phyloP scores from a whole-genome alignment of 1,284 basidiomycete species.

The Sporisorium sorghi region DNA sequence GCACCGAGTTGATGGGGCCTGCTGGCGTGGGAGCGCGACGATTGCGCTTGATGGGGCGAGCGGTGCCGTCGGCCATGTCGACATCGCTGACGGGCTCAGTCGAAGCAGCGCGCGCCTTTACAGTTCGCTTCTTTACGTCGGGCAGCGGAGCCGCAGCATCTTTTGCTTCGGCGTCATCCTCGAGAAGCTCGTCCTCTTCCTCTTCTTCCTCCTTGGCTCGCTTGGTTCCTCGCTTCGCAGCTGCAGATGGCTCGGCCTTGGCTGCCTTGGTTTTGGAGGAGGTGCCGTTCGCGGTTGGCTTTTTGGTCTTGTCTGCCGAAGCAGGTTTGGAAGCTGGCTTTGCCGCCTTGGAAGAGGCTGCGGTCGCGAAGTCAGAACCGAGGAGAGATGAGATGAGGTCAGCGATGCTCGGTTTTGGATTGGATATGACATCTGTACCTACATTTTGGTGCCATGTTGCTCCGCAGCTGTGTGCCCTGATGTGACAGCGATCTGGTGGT shows the following conservation, averaged over 20 bases:
- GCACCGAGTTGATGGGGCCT: conserved; percentile 52
- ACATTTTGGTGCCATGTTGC: conserved; percentile 40
- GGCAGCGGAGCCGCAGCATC: conserved; percentile 40
- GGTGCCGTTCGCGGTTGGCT: conserved; percentile 15
- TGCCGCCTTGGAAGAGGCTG: conserved; percentile 25
- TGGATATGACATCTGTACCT: neutral
- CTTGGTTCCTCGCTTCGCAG: conserved; percentile 41
- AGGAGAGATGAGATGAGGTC: conserved; percentile 5
- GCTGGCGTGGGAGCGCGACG: conserved; percentile 46
- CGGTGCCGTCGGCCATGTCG: conserved; percentile 35
- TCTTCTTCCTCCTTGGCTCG: conserved; percentile 38
- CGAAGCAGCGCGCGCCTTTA: conserved; percentile 28
- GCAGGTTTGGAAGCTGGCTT: conserved; percentile 24
- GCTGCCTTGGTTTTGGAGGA: conserved; percentile 18
- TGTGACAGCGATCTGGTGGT: neutral
- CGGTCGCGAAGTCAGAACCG: neutral
- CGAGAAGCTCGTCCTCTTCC: conserved; percentile 43
- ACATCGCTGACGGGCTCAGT: conserved; percentile 31
- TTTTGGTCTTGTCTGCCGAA: conserved; percentile 19
- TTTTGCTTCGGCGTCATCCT: conserved; percentile 26
- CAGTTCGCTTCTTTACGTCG: conserved; percentile 32
- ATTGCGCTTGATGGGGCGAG: conserved; percentile 38
- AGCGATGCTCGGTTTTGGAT: conserved; percentile 4
- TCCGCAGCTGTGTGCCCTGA: neutral
- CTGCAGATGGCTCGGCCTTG: conserved; percentile 1